Conservation (phyloP, 73 alveolate genomes). For the Blepharisma japonicum region DNA sequence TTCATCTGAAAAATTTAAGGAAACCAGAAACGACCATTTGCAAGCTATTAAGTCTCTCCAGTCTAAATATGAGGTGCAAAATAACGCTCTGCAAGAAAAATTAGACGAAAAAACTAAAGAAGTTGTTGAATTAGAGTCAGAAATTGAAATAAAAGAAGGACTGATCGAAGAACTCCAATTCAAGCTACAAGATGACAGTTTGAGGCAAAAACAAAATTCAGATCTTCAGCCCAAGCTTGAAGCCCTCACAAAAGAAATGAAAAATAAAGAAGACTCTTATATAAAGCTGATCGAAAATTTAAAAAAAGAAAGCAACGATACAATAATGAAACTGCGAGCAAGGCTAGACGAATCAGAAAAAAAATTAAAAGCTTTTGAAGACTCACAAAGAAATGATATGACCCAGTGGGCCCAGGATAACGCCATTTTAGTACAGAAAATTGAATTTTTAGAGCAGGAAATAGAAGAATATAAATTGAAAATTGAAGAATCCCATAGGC, state of each 20-base stretch:
- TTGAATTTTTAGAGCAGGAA: conserved; percentile 63
- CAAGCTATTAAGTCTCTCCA: conserved; percentile 7
- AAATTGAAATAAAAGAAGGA: conserved; percentile 21
- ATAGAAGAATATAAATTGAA: conserved; percentile 24
- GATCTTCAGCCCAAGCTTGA: not conserved
- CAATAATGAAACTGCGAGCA: conserved; percentile 42
- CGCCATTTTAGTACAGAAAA: conserved; percentile 74
- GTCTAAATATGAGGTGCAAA: conserved; percentile 15
- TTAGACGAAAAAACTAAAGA: not conserved
- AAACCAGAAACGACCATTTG: conserved; percentile 56
- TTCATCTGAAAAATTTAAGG: conserved; percentile 42
- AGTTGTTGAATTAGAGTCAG: conserved; percentile 16
- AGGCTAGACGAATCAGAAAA: conserved; percentile 63
- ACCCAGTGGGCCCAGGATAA: conserved; percentile 47
- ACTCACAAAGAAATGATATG: conserved; percentile 25
- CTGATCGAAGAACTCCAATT: conserved; percentile 27
- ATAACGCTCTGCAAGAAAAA: not conserved
- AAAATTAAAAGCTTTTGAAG: conserved; percentile 24
- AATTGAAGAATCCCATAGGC: conserved; percentile 34
- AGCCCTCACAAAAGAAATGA: not conserved
- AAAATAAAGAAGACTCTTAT: conserved; percentile 16
- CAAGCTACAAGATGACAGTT: not conserved
- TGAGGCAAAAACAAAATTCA: not conserved
- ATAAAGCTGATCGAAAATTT: not conserved
- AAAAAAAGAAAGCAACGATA: not conserved